These are phyloP conservation scores for Salix dunnii DNA, from an alignment of 345 rosid genomes.

Conservation along the genomic window DNA sequence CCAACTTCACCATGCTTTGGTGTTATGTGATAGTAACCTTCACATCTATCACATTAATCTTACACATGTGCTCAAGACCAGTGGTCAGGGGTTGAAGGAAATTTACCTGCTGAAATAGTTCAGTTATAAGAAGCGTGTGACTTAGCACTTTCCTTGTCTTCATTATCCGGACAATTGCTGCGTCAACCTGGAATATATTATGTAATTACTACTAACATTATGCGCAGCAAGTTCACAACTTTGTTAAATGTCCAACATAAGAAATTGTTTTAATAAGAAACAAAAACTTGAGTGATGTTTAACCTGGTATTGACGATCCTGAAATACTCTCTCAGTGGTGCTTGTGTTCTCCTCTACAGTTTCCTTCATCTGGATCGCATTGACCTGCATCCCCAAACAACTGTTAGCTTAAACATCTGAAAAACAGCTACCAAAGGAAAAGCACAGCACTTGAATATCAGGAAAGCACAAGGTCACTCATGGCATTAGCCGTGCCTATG, in stretches of 20 bases:
- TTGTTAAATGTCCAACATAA: background rate
- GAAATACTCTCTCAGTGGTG: conserved; percentile 96
- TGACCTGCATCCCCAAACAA: conserved; percentile 57
- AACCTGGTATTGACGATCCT: conserved; percentile 99
- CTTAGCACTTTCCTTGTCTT: conserved; percentile 96
- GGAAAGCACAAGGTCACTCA: background rate
- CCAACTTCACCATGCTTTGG: too few relatives aligned
- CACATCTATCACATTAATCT: background rate
- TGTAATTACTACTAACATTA: background rate
- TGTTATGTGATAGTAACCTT: too few relatives aligned
- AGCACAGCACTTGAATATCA: background rate
- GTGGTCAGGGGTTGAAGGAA: too few relatives aligned
- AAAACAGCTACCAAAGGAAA: background rate
- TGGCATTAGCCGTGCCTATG: background rate
- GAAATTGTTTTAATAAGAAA: background rate
- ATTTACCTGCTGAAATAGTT: conserved; percentile 96
- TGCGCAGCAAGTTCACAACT: background rate
- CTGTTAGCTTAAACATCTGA: background rate
- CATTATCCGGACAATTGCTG: conserved; percentile 98
- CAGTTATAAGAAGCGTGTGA: conserved; percentile 98
- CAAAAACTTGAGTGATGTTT: background rate
- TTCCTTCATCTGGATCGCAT: conserved; percentile 99
- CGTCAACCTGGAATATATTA: conserved; percentile 63
- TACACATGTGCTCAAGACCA: background rate
- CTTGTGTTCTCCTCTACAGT: conserved; percentile 97